phyloP scores from a whole-genome alignment of 1,284 basidiomycete genomes.

The Peniophora sp. region DNA sequence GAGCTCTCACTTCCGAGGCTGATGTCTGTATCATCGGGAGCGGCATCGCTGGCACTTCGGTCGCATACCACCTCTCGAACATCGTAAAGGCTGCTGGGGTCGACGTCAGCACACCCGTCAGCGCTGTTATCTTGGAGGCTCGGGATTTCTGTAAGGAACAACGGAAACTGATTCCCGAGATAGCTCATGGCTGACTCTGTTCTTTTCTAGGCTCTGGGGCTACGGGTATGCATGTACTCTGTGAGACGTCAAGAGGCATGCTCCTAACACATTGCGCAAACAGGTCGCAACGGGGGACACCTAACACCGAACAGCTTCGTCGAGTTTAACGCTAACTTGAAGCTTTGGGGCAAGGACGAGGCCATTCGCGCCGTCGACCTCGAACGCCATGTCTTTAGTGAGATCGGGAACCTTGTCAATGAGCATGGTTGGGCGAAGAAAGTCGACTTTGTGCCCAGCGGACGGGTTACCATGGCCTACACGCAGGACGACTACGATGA shows the following conservation, averaged over 20 bases:
- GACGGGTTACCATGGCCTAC: conserved; percentile 46
- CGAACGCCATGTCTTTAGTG: conserved; percentile 47
- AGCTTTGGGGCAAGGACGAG: conserved; percentile 40
- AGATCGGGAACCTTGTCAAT: conserved; percentile 43
- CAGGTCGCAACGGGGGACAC: conserved; percentile 76
- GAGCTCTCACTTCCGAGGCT: conserved; percentile 43
- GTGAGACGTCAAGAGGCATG: neutral
- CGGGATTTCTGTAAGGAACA: conserved; percentile 64
- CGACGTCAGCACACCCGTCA: conserved; percentile 21
- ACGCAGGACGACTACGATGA: conserved; percentile 33
- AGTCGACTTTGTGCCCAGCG: conserved; percentile 59
- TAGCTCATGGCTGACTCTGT: neutral
- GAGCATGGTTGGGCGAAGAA: conserved; percentile 32
- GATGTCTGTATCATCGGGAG: conserved; percentile 74
- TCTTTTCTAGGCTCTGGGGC: conserved; percentile 61
- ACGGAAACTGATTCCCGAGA: conserved; percentile 1
- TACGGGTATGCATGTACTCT: conserved; percentile 40
- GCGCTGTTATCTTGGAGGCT: conserved; percentile 61
- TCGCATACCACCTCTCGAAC: conserved; percentile 60
- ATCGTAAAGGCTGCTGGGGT: conserved; percentile 15
- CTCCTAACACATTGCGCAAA: neutral
- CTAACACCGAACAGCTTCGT: conserved; percentile 47
- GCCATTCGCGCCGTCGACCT: conserved; percentile 46
- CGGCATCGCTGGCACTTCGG: conserved; percentile 68
- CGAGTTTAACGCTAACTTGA: conserved; percentile 32